Base-by-base conservation (phyloP, 192 early-diverging fungal species). In the Coemansia sp. region DNA sequence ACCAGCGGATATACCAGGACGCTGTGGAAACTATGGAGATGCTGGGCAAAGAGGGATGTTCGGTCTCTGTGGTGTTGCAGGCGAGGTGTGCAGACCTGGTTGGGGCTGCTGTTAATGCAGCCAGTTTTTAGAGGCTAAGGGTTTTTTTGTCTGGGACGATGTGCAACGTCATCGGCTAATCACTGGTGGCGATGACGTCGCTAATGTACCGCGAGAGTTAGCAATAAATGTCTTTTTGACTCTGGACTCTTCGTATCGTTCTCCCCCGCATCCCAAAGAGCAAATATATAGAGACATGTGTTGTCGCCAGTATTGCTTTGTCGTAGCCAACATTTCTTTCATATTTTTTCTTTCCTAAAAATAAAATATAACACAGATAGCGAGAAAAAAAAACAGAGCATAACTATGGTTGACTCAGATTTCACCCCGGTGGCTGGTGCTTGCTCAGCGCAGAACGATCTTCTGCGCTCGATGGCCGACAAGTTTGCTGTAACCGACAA, bases 101-200 rank as follows among this genome's bases (percentile, higher is more conserved):
- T 44, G 71, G 71, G 8, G 71, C 71, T 19, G 65, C 71, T 4
- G 51, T 74, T 43, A 65, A 64, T 25, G 71, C 71, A 5, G 66
- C 64, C 19, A 48, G 57, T 55, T n/a, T 53, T 23, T 59, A 49
- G 46, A 45, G 27, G 7, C 7, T 6, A 10, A 42, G 34, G 38
- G 19, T 24, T 33, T 22, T 48, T 22, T 42, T 61, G 39, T 23
- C 57, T 55, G 37, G 24, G 30, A n/a, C 13, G 17, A 33, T 52
- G 46, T 46, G 2, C 7, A 21, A 48, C 27, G 27, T 30, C 27
- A 30, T 30, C 27, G 27, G 27, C 27, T 30, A 7, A n/a, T n/a
- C n/a, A n/a, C n/a, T n/a, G 27, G 27, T 30, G 27, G 27, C 7
- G 27, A 30, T 30, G 27, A 30, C 27, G 27, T 30, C 27, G n/a